Conservation (phyloP, 2,329 filamentous ascomycete genomes). For the Corniculantispora saksenae region DNA sequence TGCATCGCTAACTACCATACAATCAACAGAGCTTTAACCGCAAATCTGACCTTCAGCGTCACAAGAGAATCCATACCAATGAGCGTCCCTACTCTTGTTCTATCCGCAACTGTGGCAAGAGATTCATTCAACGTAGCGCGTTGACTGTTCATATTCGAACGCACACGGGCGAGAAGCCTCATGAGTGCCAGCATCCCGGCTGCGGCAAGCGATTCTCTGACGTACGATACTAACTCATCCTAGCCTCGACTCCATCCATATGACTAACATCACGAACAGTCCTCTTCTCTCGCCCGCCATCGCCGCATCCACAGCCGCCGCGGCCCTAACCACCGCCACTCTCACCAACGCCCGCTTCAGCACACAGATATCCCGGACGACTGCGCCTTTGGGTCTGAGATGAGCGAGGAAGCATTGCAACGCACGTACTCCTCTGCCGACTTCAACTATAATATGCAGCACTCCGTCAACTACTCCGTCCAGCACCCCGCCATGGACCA, state of each 20-base stretch:
- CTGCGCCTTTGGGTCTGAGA: slow-evolving; percentile 57
- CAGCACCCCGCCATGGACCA: slow-evolving; percentile 43
- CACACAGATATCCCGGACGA: slow-evolving; percentile 56
- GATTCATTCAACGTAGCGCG: slow-evolving; percentile 71
- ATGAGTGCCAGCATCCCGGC: slow-evolving; percentile 64
- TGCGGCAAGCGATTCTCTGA: slow-evolving; percentile 72
- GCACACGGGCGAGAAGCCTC: slow-evolving; percentile 71
- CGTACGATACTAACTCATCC: slow-evolving; percentile 46
- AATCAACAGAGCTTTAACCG: slow-evolving; percentile 66
- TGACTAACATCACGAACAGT: slow-evolving; percentile 41
- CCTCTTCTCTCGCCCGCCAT: slow-evolving; percentile 65
- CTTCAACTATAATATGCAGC: slow-evolving; percentile 48
- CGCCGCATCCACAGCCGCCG: slow-evolving; percentile 66
- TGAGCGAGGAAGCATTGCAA: slow-evolving; percentile 53
- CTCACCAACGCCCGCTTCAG: slow-evolving; percentile 60
- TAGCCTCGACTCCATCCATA: background rate
- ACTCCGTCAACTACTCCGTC: slow-evolving; percentile 46
- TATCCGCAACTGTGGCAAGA: slow-evolving; percentile 64
- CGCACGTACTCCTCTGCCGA: slow-evolving; percentile 57
- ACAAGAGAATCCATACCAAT: slow-evolving; percentile 72
- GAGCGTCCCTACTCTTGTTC: slow-evolving; percentile 67
- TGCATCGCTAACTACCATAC: slow-evolving; percentile 3
- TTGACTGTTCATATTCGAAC: slow-evolving; percentile 71
- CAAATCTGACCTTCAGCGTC: slow-evolving; percentile 69
- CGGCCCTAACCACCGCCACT: slow-evolving; percentile 66